Base-by-base conservation (phyloP, 1,284 basidiomycete genomes). In the Irpex sp. region DNA sequence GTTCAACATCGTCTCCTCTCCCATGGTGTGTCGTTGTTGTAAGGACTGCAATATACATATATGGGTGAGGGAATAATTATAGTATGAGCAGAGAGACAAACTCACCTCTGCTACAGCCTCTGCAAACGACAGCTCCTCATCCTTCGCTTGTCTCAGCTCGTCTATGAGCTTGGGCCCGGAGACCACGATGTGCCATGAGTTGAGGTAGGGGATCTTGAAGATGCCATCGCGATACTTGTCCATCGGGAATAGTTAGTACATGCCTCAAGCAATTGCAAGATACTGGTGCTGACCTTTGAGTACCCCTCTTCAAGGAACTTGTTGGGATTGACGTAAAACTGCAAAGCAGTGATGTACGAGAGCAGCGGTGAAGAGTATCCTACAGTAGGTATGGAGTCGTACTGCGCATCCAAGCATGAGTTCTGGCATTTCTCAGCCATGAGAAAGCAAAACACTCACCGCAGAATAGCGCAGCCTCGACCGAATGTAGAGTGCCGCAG, bases 121-220 rank as follows among this genome's bases (percentile, higher is more conserved):
- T 8, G 64, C 46, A 58, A 77, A 74, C 4, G 74, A 76, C 0
- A 79, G 64, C 6, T 70, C 68, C 6, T 77, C 70, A 26, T 77
- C 77, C 2, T 69, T 69, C 0, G 75, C 72, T 43, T 67, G 72
- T 6, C 72, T 70, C 5, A 79, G 63, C 53, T 79, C 78, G 1
- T 78, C 75, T 2, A 76, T 69, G 60, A 76, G 68, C 53, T 74
- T 60, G 0, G 69, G 65, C 4, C 70, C 72, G n/a, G 68, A 71
- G 19, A 77, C 69, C 4, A 79, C 63, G 35, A 78, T 66, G 2
- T 70, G 59, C 77, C 75, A 79, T 2, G 65, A 61, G 51, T 68
- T 68, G 4, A 74, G 61, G n/a, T 69, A 59, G 0, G 76, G 68
- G 5, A 78, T 63, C 62, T 76, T 76, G 71, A 77, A 79, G 3